Evolutionary conservation across 441 rosid species (phyloP).

Genomic region (Syzygium malaccense): DNA sequence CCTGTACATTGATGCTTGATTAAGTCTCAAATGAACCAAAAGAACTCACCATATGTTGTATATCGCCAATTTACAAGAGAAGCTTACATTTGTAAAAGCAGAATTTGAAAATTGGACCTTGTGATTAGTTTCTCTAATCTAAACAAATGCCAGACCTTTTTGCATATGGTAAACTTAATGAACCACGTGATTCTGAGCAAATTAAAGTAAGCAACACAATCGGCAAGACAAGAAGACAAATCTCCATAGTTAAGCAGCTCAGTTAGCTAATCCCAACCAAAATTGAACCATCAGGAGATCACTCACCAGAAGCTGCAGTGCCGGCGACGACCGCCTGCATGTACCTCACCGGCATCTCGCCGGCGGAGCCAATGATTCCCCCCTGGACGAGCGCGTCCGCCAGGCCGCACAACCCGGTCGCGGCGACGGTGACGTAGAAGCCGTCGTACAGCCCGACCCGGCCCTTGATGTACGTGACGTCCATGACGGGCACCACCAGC

Average conservation of each 20-base stretch:
- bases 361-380: slow-evolving; percentile 78
- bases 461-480: slow-evolving; percentile 63
- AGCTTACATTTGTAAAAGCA: background rate
- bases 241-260: background rate
- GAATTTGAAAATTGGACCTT: background rate
- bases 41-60: background rate
- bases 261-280: background rate
- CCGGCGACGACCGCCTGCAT: slow-evolving; percentile 94
- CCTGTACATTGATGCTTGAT: background rate
- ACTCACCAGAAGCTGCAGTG: slow-evolving; percentile 83
- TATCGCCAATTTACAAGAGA: background rate
- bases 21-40: background rate
- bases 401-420: slow-evolving; percentile 49
- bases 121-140: background rate
- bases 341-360: slow-evolving; percentile 82
- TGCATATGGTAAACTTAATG: background rate
- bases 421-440: slow-evolving; percentile 48
- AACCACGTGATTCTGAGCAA: background rate
- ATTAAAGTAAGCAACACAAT: background rate
- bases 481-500: slow-evolving; percentile 67
- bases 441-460: slow-evolving; percentile 65
- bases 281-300: background rate
- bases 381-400: slow-evolving; percentile 88
- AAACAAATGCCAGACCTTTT: background rate
- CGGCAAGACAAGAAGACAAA: background rate